phyloP scores from a whole-genome alignment of 208 protist genomes.

The Leishmania braziliensis region DNA sequence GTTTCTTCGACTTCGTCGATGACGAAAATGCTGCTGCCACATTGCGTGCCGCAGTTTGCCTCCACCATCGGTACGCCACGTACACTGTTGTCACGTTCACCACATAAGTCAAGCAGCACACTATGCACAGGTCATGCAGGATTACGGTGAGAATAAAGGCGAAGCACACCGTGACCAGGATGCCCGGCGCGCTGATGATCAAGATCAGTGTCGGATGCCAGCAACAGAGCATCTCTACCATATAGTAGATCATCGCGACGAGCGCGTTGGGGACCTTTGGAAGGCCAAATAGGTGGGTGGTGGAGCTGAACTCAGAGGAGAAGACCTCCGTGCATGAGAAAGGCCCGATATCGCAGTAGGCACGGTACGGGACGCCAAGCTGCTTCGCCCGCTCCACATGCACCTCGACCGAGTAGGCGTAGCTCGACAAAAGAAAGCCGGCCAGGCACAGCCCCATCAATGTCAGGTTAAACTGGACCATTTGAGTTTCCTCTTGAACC shows the following conservation, averaged over 20 bases:
- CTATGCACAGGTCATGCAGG: slow-evolving; percentile 66
- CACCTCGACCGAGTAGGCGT: slow-evolving; percentile 73
- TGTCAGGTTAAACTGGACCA: slow-evolving; percentile 21
- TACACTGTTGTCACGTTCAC: slow-evolving; percentile 58
- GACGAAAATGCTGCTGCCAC: background rate
- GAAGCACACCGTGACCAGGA: slow-evolving; percentile 42
- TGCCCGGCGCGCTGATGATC: slow-evolving; percentile 41
- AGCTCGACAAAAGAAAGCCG: slow-evolving; percentile 60
- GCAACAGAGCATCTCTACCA: slow-evolving; percentile 43
- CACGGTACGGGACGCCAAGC: slow-evolving; percentile 46
- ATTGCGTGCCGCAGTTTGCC: background rate
- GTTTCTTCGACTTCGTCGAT: slow-evolving; percentile 11
- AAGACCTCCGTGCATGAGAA: slow-evolving; percentile 82
- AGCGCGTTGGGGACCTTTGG: slow-evolving; percentile 67
- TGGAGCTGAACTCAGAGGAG: slow-evolving; percentile 63
- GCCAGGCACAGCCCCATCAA: slow-evolving; percentile 41
- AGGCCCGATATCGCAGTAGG: slow-evolving; percentile 69
- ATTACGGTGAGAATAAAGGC: slow-evolving; percentile 57
- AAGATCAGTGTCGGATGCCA: slow-evolving; percentile 44
- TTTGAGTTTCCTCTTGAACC: background rate
- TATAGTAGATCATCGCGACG: slow-evolving; percentile 68
- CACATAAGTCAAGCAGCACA: slow-evolving; percentile 79
- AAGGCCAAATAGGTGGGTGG: slow-evolving; percentile 60
- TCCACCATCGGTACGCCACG: slow-evolving; percentile 47
- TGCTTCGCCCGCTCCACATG: slow-evolving; percentile 39